Conservation (phyloP, 129 eudicot genomes). For the Chrysanthemum seticuspe region DNA sequence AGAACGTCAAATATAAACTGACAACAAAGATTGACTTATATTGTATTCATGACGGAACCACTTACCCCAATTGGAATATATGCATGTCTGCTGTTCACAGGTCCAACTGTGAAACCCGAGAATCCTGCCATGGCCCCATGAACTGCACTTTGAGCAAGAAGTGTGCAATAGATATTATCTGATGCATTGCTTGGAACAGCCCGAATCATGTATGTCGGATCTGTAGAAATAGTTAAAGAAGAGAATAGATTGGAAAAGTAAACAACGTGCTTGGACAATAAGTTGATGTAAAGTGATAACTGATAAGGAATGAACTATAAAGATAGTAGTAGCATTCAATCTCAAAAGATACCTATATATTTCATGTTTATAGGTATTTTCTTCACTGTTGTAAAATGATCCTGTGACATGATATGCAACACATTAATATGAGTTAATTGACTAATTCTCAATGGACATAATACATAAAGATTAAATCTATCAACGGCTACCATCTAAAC, state of each 20-base stretch:
- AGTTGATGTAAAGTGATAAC: neutral
- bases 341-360: constrained; percentile 62
- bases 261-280: neutral
- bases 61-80: constrained; percentile 83
- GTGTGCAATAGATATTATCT: constrained; percentile 90
- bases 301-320: neutral
- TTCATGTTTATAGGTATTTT: constrained; percentile 67
- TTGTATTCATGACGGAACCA: neutral
- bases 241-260: neutral
- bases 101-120: constrained; percentile 91
- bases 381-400: constrained; percentile 74
- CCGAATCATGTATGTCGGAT: constrained; percentile 93
- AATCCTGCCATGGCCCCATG: constrained; percentile 98
- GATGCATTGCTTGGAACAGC: constrained; percentile 91
- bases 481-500: too few species aligned
- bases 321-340: constrained; percentile 4
- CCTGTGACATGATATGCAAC: constrained; percentile 47
- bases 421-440: constrained; percentile 1
- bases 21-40: neutral
- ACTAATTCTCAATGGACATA: too few species aligned
- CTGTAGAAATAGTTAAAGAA: constrained; percentile 37
- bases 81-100: constrained; percentile 87
- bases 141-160: constrained; percentile 88
- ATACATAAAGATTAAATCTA: too few species aligned
- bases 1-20: neutral